Conservation (phyloP, 352 stramenopile genomes). For the Pythium sukuiense region DNA sequence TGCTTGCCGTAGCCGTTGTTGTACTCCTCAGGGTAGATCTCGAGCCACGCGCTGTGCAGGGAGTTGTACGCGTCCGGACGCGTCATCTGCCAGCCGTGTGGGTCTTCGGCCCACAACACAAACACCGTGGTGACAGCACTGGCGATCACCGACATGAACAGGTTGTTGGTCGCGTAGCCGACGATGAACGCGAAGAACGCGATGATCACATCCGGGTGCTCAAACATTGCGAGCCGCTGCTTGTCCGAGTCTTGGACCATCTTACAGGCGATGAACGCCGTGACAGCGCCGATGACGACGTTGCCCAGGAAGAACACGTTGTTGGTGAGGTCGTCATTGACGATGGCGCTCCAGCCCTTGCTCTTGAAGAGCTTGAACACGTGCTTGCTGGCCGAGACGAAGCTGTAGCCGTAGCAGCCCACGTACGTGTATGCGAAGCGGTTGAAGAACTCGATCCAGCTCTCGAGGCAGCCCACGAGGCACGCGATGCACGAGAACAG, state of each 20-base stretch:
- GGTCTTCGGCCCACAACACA: conserved; percentile 83
- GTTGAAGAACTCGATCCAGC: conserved; percentile 90
- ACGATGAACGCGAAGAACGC: conserved; percentile 73
- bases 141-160: conserved; percentile 75
- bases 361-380: conserved; percentile 79
- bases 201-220: conserved; percentile 64
- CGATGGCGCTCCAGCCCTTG: conserved; percentile 87
- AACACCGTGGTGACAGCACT: conserved; percentile 83
- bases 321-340: conserved; percentile 87
- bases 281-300: conserved; percentile 67
- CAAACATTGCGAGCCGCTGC: conserved; percentile 54
- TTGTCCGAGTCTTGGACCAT: conserved; percentile 56
- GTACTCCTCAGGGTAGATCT: conserved; percentile 85
- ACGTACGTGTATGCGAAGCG: conserved; percentile 88
- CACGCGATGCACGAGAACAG: conserved; percentile 69
- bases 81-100: conserved; percentile 70
- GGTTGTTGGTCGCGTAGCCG: conserved; percentile 70
- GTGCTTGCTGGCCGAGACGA: conserved; percentile 70
- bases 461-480: conserved; percentile 80
- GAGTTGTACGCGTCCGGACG: conserved; percentile 67
- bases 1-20: conserved; percentile 81
- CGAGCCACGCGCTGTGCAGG: conserved; percentile 73
- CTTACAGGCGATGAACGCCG: conserved; percentile 61
- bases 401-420: conserved; percentile 85
- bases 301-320: conserved; percentile 86